phyloP scores from a whole-genome alignment of 441 rosid genomes.

The Rhodomyrtus psidioides region DNA sequence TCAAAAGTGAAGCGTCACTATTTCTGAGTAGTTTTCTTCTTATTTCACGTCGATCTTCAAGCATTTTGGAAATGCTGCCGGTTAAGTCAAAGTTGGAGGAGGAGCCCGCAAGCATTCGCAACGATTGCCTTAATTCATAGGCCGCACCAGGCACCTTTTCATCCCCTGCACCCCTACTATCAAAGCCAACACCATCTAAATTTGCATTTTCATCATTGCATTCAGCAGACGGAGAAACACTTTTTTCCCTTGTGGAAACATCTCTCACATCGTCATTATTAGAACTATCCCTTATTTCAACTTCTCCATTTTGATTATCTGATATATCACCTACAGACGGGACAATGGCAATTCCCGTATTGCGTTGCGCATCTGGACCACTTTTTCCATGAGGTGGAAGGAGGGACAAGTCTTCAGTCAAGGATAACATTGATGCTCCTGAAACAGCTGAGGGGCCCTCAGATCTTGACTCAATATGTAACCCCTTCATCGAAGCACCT shows the following conservation, averaged over 20 bases:
- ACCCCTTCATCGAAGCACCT: slow-evolving; percentile 54
- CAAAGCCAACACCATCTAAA: slow-evolving; percentile 42
- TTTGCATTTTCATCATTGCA: slow-evolving; percentile 45
- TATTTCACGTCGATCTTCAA: slow-evolving; percentile 55
- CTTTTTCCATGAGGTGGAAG: slow-evolving; percentile 49
- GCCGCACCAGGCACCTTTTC: slow-evolving; percentile 47
- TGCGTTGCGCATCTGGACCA: slow-evolving; percentile 42
- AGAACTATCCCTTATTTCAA: slow-evolving; percentile 61
- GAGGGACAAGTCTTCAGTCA: slow-evolving; percentile 57
- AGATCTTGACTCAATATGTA: slow-evolving; percentile 72
- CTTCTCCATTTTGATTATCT: slow-evolving; percentile 49
- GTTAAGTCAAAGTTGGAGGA: slow-evolving; percentile 44
- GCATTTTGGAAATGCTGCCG: slow-evolving; percentile 46
- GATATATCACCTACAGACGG: slow-evolving; percentile 47
- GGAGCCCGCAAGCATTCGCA: slow-evolving; percentile 57
- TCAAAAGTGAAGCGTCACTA: slow-evolving; percentile 42
- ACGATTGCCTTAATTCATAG: slow-evolving; percentile 57
- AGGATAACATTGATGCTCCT: slow-evolving; percentile 85
- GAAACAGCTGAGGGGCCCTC: slow-evolving; percentile 83
- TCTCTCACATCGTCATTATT: slow-evolving; percentile 42
- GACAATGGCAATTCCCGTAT: slow-evolving; percentile 43
- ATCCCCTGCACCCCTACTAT: slow-evolving; percentile 41
- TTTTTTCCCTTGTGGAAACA: slow-evolving; percentile 50
- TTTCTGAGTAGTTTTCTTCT: slow-evolving; percentile 40
- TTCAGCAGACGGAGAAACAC: slow-evolving; percentile 38